A percentile compares a stretch with the other conserved stretches of the same genome.
Conservation (phyloP, 139 green algal genomes). For the Coccomyxa sp. region DNA sequence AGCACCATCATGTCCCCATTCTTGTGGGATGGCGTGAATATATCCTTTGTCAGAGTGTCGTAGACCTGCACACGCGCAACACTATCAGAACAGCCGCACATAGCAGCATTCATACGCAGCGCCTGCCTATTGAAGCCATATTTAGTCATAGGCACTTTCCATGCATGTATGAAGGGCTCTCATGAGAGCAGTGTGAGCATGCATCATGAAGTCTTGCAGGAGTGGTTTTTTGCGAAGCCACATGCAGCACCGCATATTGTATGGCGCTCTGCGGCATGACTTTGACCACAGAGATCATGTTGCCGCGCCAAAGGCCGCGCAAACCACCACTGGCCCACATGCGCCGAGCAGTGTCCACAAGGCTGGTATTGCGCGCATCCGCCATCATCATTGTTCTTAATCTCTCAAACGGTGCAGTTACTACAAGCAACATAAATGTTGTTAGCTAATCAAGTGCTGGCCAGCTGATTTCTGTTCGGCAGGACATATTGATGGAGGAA, state of each 20-base stretch:
- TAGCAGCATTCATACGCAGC: no score
- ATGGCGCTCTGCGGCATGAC: slow-evolving; percentile 16
- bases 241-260: slow-evolving; percentile 24
- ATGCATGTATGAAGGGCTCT: no score
- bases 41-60: neutral
- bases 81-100: neutral
- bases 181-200: no score
- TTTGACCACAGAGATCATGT: slow-evolving; percentile 25
- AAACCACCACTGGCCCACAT: slow-evolving; percentile 29
- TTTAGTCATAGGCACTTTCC: no score
- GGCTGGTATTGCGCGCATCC: neutral
- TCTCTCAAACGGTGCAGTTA: slow-evolving; percentile 32
- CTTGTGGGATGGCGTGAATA: neutral
- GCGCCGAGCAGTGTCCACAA: neutral
- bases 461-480: no score
- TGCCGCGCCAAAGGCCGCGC: slow-evolving; percentile 23
- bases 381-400: slow-evolving; percentile 20
- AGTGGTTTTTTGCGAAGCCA: no score
- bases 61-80: neutral
- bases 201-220: no score
- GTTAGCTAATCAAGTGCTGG: no score
- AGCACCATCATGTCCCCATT: neutral
- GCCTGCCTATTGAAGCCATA: no score
- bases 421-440: neutral
- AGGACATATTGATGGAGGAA: no score